A percentile compares a stretch with the other conserved stretches of the same genome.
These are phyloP conservation scores for Rhynchospora tenuis DNA, from an alignment of 176 grass and related monocot species.

Conservation along the genomic window DNA sequence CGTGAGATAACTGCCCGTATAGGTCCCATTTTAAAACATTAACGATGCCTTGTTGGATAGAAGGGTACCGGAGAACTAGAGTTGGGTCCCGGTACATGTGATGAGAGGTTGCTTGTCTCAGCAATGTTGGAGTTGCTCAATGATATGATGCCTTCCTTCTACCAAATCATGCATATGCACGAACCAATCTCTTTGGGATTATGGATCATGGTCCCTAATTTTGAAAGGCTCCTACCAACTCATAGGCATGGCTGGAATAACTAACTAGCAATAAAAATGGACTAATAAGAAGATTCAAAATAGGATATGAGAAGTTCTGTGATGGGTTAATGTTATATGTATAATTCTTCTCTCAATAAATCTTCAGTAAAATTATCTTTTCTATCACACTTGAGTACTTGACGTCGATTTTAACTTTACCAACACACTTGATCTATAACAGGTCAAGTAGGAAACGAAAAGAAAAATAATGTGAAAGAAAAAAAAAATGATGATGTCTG, in stretches of 20 bases:
- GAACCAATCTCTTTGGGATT: background rate
- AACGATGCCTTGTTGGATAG: slow-evolving; percentile 18
- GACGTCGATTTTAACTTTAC: background rate
- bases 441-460: background rate
- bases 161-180: background rate
- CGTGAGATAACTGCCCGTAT: slow-evolving; percentile 12
- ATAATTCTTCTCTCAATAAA: background rate
- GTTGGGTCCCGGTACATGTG: slow-evolving; percentile 27
- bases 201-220: slow-evolving; percentile 16
- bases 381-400: background rate
- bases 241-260: background rate
- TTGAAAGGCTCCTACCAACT: slow-evolving; percentile 19
- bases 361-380: background rate
- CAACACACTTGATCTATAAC: background rate
- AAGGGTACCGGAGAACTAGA: slow-evolving; percentile 2
- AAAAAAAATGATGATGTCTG: background rate
- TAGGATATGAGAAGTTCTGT: background rate
- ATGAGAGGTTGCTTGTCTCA: slow-evolving; percentile 15
- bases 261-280: background rate
- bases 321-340: background rate
- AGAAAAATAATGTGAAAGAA: background rate
- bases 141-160: slow-evolving; percentile 22
- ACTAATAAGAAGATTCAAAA: background rate
- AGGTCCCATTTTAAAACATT: slow-evolving; percentile 3
- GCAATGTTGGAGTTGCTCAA: background rate